phyloP scores from a whole-genome alignment of 1,284 basidiomycete genomes.

The Tilletia setariae region DNA sequence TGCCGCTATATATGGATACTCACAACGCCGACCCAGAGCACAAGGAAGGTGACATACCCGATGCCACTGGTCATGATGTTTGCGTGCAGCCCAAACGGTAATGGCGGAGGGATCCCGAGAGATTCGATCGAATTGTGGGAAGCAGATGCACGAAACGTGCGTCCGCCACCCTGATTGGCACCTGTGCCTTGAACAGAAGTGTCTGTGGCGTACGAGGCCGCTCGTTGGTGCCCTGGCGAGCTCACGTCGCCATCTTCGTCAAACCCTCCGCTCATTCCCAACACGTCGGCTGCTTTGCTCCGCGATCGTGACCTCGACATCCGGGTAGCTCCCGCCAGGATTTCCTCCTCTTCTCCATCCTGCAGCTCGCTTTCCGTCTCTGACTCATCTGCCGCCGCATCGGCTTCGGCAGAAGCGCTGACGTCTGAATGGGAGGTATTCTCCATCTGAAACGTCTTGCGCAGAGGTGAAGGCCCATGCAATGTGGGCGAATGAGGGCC shows the following conservation, averaged over 20 bases:
- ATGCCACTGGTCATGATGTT: conserved; percentile 52
- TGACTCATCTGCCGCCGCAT: conserved; percentile 24
- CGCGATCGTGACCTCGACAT: conserved; percentile 10
- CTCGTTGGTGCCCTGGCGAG: background rate
- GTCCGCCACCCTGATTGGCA: background rate
- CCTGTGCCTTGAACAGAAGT: background rate
- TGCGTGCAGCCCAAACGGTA: conserved; percentile 52
- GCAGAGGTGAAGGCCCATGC: background rate
- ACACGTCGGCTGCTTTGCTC: conserved; percentile 17
- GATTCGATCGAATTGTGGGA: background rate
- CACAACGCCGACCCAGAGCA: conserved; percentile 45
- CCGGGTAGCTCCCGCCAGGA: conserved; percentile 33
- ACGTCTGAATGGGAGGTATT: background rate
- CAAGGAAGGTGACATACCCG: conserved; percentile 37
- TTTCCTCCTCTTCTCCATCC: conserved; percentile 34
- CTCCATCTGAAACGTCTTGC: background rate
- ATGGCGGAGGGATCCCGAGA: conserved; percentile 37
- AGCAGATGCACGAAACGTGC: background rate
- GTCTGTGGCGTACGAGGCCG: background rate
- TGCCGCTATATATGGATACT: background rate
- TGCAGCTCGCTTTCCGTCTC: conserved; percentile 36
- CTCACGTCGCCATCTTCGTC: background rate
- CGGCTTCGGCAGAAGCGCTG: background rate
- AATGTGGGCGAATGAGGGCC: background rate
- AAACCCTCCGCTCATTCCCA: background rate